These are phyloP conservation scores for Lentinula guzmanii DNA, from an alignment of 768 basidiomycete species.

Conservation along the genomic window DNA sequence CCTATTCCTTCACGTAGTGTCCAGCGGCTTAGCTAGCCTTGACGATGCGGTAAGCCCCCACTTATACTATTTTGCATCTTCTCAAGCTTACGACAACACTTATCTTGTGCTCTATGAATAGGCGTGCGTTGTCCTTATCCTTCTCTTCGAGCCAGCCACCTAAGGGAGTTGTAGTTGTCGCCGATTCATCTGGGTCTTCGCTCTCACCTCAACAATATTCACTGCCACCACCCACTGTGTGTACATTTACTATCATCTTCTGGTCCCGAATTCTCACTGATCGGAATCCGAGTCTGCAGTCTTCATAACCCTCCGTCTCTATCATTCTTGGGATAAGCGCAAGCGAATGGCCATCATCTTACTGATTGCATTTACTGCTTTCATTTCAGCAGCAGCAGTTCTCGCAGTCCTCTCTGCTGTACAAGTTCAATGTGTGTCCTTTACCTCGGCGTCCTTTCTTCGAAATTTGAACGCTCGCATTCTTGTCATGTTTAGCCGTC, in stretches of 20 bases:
- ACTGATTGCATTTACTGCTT: neutral
- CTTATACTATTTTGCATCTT: neutral
- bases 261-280: neutral
- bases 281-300: neutral
- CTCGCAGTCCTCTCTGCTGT: neutral
- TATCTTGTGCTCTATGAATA: neutral
- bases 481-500: neutral
- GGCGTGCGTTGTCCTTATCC: neutral
- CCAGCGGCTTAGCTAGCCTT: neutral
- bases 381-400: neutral
- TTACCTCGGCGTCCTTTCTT: neutral
- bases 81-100: neutral
- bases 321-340: constrained; percentile 8
- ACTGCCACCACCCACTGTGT: constrained; percentile 6
- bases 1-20: neutral
- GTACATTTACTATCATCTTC: neutral
- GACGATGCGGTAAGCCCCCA: neutral
- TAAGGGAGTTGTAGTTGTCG: constrained; percentile 1
- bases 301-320: constrained; percentile 3
- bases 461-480: neutral
- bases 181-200: constrained; percentile 8
- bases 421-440: neutral
- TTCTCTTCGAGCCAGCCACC: neutral
- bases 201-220: constrained; percentile 1
- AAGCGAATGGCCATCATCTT: constrained; percentile 1